These are phyloP conservation scores for Chytridiales sp. DNA, from an alignment of 371 early-diverging fungal genomes.

Conservation along the genomic window DNA sequence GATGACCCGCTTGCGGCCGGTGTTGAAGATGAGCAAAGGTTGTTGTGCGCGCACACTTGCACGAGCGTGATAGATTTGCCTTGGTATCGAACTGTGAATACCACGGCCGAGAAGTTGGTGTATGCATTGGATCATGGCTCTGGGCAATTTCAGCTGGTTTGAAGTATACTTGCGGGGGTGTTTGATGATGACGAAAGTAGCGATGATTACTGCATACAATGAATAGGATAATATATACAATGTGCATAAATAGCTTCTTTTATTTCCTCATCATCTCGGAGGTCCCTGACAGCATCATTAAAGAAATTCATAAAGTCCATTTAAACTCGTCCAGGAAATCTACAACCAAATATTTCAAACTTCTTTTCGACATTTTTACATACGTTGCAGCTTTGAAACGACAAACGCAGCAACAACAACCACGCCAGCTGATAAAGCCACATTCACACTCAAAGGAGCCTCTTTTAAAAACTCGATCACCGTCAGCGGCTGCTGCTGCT, in stretches of 20 bases:
- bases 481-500: neutral
- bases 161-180: neutral
- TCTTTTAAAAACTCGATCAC: slow-evolving; percentile 38
- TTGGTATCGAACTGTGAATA: slow-evolving; percentile 16
- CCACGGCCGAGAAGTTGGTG: slow-evolving; percentile 9
- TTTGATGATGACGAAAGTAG: neutral
- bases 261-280: no score
- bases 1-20: slow-evolving; percentile 1
- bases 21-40: neutral
- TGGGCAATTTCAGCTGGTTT: slow-evolving; percentile 20
- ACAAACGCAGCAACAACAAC: slow-evolving; percentile 36
- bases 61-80: slow-evolving; percentile 17
- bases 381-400: slow-evolving; percentile 10
- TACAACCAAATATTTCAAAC: no score
- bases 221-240: no score
- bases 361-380: no score
- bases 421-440: slow-evolving; percentile 45
- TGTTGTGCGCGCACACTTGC: slow-evolving; percentile 16
- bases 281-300: no score
- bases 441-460: slow-evolving; percentile 48
- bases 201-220: no score
- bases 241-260: no score
- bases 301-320: no score
- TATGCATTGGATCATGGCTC: slow-evolving; percentile 21
- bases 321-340: no score